phyloP scores from a whole-genome alignment of 805 yeast genomes.

The Zygosaccharomyces gambellarensis region DNA sequence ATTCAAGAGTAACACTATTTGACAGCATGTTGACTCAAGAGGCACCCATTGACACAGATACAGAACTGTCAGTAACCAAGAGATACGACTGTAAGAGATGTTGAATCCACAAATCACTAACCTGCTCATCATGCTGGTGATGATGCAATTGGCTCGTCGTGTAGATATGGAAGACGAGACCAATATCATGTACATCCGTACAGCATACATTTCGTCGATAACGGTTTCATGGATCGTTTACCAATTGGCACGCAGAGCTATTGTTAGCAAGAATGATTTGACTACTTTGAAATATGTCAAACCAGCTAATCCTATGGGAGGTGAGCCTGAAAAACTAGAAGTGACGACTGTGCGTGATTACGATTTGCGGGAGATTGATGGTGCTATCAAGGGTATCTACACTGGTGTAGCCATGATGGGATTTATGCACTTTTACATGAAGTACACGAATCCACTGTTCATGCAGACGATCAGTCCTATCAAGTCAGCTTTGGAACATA shows the following conservation, averaged over 20 bases:
- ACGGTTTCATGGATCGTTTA: conserved; percentile 60
- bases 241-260: conserved; percentile 54
- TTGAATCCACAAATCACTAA: conserved; percentile 90
- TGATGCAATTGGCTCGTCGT: conserved; percentile 91
- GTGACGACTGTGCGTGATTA: conserved; percentile 93
- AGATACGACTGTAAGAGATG: not conserved
- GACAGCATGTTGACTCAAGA: not conserved
- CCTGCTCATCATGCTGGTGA: conserved; percentile 84
- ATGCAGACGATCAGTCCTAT: conserved; percentile 91
- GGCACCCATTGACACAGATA: not conserved
- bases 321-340: conserved; percentile 65
- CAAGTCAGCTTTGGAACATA: conserved; percentile 84
- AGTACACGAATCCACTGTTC: conserved; percentile 93
- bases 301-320: conserved; percentile 75
- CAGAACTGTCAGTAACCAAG: not conserved
- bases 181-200: conserved; percentile 68
- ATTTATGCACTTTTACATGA: conserved; percentile 96
- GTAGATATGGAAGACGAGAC: conserved; percentile 83
- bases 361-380: conserved; percentile 80
- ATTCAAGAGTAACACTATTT: not conserved
- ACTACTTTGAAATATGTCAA: conserved; percentile 88
- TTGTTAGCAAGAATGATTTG: conserved; percentile 75
- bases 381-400: conserved; percentile 75
- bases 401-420: conserved; percentile 95
- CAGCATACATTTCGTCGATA: conserved; percentile 64